phyloP scores from a whole-genome alignment of 1,284 basidiomycete species.

The Mycena citricolor region DNA sequence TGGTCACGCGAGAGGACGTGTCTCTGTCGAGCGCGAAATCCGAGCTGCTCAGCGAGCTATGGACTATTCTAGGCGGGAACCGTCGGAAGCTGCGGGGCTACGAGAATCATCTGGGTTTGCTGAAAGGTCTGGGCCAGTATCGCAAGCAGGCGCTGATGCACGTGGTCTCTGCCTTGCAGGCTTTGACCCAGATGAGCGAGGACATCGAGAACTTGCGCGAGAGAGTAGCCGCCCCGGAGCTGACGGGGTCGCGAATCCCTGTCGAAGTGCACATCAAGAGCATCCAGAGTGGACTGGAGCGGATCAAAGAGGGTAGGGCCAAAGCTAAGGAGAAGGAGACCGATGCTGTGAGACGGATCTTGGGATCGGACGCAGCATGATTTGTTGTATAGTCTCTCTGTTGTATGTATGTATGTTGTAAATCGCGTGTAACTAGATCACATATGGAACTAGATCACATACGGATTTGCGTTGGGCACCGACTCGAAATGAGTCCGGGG shows the following conservation, averaged over 20 bases:
- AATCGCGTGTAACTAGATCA: too few relatives aligned
- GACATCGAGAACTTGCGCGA: conserved; percentile 75
- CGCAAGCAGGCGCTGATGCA: conserved; percentile 59
- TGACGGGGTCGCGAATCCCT: conserved; percentile 57
- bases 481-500: conserved; percentile 5
- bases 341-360: conserved; percentile 35
- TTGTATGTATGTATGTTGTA: too few relatives aligned
- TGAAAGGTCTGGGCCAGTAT: conserved; percentile 55
- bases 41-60: conserved; percentile 61
- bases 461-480: conserved; percentile 5
- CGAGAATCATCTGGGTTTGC: conserved; percentile 49
- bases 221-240: conserved; percentile 60
- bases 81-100: conserved; percentile 43
- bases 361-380: conserved; percentile 22
- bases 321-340: conserved; percentile 41
- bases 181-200: conserved; percentile 58
- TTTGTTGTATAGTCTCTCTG: not conserved
- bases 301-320: conserved; percentile 58
- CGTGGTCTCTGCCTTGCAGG: conserved; percentile 60
- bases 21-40: conserved; percentile 43
- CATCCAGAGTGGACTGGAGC: conserved; percentile 60
- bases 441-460: conserved; percentile 3
- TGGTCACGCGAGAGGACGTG: conserved; percentile 56
- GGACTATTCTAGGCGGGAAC: conserved; percentile 68
- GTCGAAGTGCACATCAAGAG: conserved; percentile 71